Evolutionary conservation across 108 stramenopile genomes (phyloP), one percentile per base, ranked within the genome.

Genomic region (Cyclotella baltica): DNA sequence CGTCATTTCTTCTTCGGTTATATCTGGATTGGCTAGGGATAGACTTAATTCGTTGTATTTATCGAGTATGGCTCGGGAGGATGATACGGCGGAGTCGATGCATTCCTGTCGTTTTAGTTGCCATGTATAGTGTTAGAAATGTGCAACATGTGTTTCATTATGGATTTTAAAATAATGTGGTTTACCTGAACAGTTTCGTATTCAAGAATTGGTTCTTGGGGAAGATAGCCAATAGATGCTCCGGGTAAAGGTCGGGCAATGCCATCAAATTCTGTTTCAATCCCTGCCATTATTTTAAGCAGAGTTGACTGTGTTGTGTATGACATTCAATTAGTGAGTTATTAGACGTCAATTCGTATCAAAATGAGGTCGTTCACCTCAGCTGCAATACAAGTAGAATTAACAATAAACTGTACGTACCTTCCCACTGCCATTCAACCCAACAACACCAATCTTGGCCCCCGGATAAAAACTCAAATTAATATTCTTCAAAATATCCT

Each of bases 281-380:
- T 75, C n/a, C 95, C 97, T 4, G 96, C 97, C 92, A 98, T 95
- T 59, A 96, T 94, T 83, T 94, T 96, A n/a, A 97, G 75, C 23
- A 98, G 78, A 2, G 96, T 96, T 13, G 87, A 87, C 73, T 69
- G 19, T n/a, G n/a, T n/a, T n/a, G n/a, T n/a, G n/a, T n/a, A n/a
- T n/a, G n/a, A n/a, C n/a, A n/a, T n/a, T n/a, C n/a, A n/a, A n/a
- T n/a, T n/a, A n/a, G n/a, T n/a, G n/a, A n/a, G n/a, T n/a, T n/a
- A n/a, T n/a, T n/a, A n/a, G n/a, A n/a, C n/a, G n/a, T n/a, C n/a
- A n/a, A n/a, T n/a, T n/a, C n/a, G n/a, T n/a, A n/a, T n/a, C n/a
- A n/a, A n/a, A n/a, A n/a, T n/a, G n/a, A n/a, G n/a, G n/a, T n/a
- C n/a, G n/a, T n/a, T n/a, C n/a, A n/a, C n/a, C n/a, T n/a, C n/a